These are phyloP conservation scores for Psilocybe azurescens DNA, from an alignment of 768 basidiomycete genomes.

Conservation along the genomic window DNA sequence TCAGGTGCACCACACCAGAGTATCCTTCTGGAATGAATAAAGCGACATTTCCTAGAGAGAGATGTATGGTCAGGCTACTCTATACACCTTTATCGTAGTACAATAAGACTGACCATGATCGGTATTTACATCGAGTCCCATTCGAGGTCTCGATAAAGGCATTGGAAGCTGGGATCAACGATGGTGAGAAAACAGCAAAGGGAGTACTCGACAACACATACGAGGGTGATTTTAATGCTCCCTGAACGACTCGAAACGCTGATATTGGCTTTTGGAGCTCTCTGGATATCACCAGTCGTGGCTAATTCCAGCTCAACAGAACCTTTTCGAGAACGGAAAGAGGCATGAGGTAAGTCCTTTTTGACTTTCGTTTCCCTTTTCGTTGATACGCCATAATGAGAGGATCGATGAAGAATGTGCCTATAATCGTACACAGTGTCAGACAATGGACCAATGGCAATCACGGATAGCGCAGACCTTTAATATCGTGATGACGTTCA, in stretches of 20 bases:
- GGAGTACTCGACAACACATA: slow-evolving; percentile 21
- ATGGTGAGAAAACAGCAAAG: not conserved
- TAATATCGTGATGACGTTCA: slow-evolving; percentile 35
- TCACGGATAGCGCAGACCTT: slow-evolving; percentile 25
- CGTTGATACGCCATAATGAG: slow-evolving; percentile 32
- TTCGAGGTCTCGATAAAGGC: slow-evolving; percentile 35
- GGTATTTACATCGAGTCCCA: slow-evolving; percentile 41
- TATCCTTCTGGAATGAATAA: slow-evolving; percentile 41
- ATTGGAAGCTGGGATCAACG: slow-evolving; percentile 34
- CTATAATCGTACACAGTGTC: slow-evolving; percentile 24
- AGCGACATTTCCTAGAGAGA: slow-evolving; percentile 37
- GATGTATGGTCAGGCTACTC: not conserved
- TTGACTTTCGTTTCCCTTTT: slow-evolving; percentile 29
- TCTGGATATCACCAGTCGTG: slow-evolving; percentile 39
- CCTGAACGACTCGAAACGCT: slow-evolving; percentile 41
- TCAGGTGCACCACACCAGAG: slow-evolving; percentile 41
- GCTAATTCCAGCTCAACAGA: slow-evolving; percentile 42
- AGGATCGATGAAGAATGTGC: slow-evolving; percentile 49
- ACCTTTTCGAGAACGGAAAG: slow-evolving; percentile 47
- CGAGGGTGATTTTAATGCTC: slow-evolving; percentile 45
- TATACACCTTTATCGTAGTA: not conserved
- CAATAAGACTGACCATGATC: slow-evolving; percentile 33
- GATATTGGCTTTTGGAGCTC: slow-evolving; percentile 38
- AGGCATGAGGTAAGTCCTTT: slow-evolving; percentile 40
- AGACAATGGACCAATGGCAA: not conserved